Evolutionary conservation across 2,329 filamentous ascomycete species (phyloP), one percentile per base, ranked within the genome.

Genomic region (Talaromyces rugulosus): DNA sequence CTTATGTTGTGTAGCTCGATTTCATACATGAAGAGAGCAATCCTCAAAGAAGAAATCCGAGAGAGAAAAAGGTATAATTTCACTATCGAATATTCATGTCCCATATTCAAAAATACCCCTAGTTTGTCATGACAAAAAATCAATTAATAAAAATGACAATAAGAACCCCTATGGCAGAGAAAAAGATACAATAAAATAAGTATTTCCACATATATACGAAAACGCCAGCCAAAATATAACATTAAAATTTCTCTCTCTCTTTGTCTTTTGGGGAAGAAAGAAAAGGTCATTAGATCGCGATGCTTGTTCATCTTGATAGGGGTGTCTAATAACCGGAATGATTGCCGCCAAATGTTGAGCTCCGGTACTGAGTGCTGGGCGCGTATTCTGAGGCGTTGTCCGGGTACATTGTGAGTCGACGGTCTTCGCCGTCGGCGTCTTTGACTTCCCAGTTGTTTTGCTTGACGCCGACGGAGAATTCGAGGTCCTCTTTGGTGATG

Each of bases 401-500:
- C 53, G 83, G 80, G 75, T 93, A 95, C 53, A 89, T 77, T 2
- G 90, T 92, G 27, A 81, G 81, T 62, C 90, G 85, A 63, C 89
- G 88, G 63, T 94, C 90, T 61, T 95, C 91, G 66, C 95, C 91
- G 52, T 89, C 86, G 18, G 95, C 82, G 65, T 98, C 94, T 81
- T 98, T 98, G 73, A 98, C 90, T 74, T 99, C 95, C 95, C 95
- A 99, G 76, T 95, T 97, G 80, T 96, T 96, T 78, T 91, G 90
- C 75, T 94, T 91, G 63, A 92, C 92, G 66, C 94, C 94, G 56
- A 99, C 95, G 2, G 92, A 96, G 78, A 99, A 99, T 75, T 99
- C 95, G 67, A 99, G 88, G 75, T 99, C 95, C 79, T 99, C 95
- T 73, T 91, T 92, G 27, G 95, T 99, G 76, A 99, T 99, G 16